Base-by-base conservation (phyloP, 148 eudicot genomes). In the Arbutus unedo region DNA sequence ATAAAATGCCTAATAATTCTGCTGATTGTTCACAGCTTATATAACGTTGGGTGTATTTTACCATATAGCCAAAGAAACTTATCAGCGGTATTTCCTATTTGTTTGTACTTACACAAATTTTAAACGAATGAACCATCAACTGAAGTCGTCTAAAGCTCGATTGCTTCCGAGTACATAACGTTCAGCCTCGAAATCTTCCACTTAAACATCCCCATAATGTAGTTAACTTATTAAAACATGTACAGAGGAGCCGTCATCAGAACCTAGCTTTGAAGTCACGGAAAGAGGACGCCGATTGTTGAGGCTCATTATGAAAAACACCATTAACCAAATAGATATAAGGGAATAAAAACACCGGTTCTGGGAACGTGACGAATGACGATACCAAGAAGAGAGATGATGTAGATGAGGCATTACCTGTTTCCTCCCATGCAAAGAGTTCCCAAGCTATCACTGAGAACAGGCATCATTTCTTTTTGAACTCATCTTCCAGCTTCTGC, bases 401-500 rank as follows among this genome's bases (percentile, higher is more conserved):
- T 15, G 44, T 54, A n/a, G 5, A 76, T 9, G 54, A 76, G 19
- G 44, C 60, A 73, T 79, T 85, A 94, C 96, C 91, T 81, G 86
- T 85, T 91, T 86, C 84, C 91, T 92, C 93, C 89, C 90, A 14
- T 84, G 89, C 79, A 91, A 92, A 74, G 96, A 96, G 79, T 93
- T 85, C 74, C 93, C 85, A 94, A 88, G 86, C 96, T 91, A 84
- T 93, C 93, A 43, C 93, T 95, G 72, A 94, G 91, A 78, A 91
- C 93, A 45, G 25, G 86, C 18, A 91, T 94, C 96, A 82, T 88
- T 31, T 31, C 38, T 31, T 86, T 84, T 82, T 93, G 81, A 93
- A 91, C 15, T 93, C 96, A 90, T 91, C 89, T 85, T 94, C 96
- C 76, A 94, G 83, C 64, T 94, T 87, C 98, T 94, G 86, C 73